Evolutionary conservation across 768 basidiomycete species (phyloP).

Genomic region (Rhodotorula diobovata): DNA sequence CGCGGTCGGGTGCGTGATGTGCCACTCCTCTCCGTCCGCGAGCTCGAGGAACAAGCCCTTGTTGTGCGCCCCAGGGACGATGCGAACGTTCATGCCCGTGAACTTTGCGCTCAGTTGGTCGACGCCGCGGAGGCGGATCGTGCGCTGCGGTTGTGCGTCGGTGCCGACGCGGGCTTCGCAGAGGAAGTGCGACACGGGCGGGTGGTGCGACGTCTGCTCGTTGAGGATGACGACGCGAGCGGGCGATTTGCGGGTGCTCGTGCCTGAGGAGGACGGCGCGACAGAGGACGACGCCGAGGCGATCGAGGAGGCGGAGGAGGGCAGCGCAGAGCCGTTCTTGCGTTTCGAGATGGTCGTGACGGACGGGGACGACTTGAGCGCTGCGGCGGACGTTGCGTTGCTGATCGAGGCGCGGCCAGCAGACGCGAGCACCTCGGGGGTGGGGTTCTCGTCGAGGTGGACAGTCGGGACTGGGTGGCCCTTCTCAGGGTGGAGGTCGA

Average conservation of each 20-base stretch:
- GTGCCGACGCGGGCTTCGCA: slow-evolving; percentile 20
- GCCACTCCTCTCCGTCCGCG: slow-evolving; percentile 66
- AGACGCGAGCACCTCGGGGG: slow-evolving; percentile 22
- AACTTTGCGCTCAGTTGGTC: slow-evolving; percentile 83
- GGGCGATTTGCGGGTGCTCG: not conserved
- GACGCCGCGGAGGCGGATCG: slow-evolving; percentile 54
- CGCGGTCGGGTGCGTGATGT: slow-evolving; percentile 84
- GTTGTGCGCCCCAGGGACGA: slow-evolving; percentile 76
- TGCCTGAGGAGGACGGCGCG: slow-evolving; percentile 46
- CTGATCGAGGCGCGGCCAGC: slow-evolving; percentile 16
- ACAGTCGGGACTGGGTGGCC: slow-evolving; percentile 44
- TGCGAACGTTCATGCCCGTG: slow-evolving; percentile 57
- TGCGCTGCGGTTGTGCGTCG: not conserved
- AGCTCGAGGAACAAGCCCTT: slow-evolving; percentile 81
- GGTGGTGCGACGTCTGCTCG: slow-evolving; percentile 78
- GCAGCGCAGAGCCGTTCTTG: slow-evolving; percentile 56
- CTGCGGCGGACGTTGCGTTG: slow-evolving; percentile 10
- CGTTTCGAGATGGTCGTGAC: slow-evolving; percentile 4
- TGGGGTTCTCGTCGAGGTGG: slow-evolving; percentile 44
- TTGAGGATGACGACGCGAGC: slow-evolving; percentile 41
- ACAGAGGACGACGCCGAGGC: slow-evolving; percentile 35
- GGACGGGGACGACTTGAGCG: slow-evolving; percentile 10
- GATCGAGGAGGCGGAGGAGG: slow-evolving; percentile 10
- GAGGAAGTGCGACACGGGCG: slow-evolving; percentile 79
- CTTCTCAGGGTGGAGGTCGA: slow-evolving; percentile 45